Evolutionary conservation across 192 early-diverging fungal genomes (phyloP).

Genomic region (Dispira parvispora): DNA sequence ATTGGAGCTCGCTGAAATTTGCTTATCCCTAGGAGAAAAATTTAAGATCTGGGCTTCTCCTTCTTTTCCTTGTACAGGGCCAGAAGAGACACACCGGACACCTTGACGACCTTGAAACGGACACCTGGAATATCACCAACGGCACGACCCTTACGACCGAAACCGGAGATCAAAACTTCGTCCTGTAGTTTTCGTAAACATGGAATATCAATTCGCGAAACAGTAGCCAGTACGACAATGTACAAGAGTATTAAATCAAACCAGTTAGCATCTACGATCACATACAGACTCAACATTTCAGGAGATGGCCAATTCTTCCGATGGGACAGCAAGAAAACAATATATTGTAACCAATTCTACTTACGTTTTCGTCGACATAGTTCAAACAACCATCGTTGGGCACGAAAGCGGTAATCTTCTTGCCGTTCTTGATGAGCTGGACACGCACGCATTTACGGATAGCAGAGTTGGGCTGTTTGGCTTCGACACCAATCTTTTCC

Average conservation of each 20-base stretch:
- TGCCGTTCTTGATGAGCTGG: conserved; percentile 99
- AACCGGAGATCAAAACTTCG: conserved; percentile 99
- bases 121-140: conserved; percentile 99
- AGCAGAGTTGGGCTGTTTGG: conserved; percentile 99
- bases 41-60: conserved; percentile 96
- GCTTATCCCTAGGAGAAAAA: not conserved
- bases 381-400: conserved; percentile 99
- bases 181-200: conserved; percentile 23
- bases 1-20: too few relatives aligned
- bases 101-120: conserved; percentile 99
- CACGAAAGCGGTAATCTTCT: conserved; percentile 99
- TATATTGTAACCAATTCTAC: too few relatives aligned
- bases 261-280: too few relatives aligned
- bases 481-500: conserved; percentile 99
- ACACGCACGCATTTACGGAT: conserved; percentile 99
- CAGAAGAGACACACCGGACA: conserved; percentile 95
- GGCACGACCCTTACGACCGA: conserved; percentile 99
- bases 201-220: too few relatives aligned
- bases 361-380: conserved; percentile 95
- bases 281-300: too few relatives aligned
- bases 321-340: too few relatives aligned
- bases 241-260: too few relatives aligned
- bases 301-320: too few relatives aligned
- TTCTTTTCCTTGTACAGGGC: conserved; percentile 99
- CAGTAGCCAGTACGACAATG: too few relatives aligned